Percentiles rank a stretch among this genome's conserved stretches.
Conservation (phyloP, 371 early-diverging fungal genomes). For the Lichtheimia corymbifera region DNA sequence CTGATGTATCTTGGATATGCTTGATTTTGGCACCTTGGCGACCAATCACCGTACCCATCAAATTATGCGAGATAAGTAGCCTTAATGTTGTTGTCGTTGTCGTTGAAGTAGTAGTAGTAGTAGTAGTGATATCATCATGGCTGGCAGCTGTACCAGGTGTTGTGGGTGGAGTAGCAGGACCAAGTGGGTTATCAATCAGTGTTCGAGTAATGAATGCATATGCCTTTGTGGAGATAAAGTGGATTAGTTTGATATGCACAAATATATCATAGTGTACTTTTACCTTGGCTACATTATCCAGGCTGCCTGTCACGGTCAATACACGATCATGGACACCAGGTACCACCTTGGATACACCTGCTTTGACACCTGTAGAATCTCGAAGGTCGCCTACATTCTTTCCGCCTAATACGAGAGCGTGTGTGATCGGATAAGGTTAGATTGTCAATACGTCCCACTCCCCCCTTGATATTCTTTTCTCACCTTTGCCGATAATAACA, state of each 20-base stretch:
- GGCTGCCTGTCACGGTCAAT: slow-evolving; percentile 78
- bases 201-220: slow-evolving; percentile 71
- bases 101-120: neutral
- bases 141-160: slow-evolving; percentile 19
- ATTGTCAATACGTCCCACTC: neutral
- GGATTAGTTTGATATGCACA: neutral
- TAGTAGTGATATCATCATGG: neutral
- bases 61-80: slow-evolving; percentile 77
- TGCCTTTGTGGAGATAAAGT: slow-evolving; percentile 15
- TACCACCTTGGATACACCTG: slow-evolving; percentile 85
- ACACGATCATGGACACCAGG: slow-evolving; percentile 85
- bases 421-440: neutral
- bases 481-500: slow-evolving; percentile 86
- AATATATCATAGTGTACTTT: neutral
- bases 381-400: slow-evolving; percentile 83
- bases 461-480: neutral
- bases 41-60: slow-evolving; percentile 89
- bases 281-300: slow-evolving; percentile 73
- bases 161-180: slow-evolving; percentile 28
- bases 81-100: slow-evolving; percentile 53
- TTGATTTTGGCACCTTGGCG: slow-evolving; percentile 85
- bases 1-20: slow-evolving; percentile 81
- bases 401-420: slow-evolving; percentile 46
- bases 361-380: slow-evolving; percentile 78
- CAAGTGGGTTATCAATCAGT: slow-evolving; percentile 66